phyloP scores from a whole-genome alignment of 2,329 filamentous ascomycete genomes.

The Periconia sp. region DNA sequence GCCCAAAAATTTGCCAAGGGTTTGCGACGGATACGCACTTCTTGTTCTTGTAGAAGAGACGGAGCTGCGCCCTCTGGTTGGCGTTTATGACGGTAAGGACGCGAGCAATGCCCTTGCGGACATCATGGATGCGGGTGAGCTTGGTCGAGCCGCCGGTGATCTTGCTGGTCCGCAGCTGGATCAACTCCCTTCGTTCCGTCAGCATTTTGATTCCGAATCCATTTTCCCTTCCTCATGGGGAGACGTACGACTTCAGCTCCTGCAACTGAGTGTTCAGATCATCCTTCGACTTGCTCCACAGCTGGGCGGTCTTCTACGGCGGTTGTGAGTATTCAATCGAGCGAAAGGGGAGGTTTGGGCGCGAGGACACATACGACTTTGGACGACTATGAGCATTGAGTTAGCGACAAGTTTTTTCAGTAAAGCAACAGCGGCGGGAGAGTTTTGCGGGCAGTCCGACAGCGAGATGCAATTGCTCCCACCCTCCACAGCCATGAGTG shows the following conservation, averaged over 20 bases:
- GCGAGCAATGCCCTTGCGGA: conserved; percentile 99
- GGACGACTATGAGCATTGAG: conserved; percentile 57
- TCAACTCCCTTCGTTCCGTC: conserved; percentile 69
- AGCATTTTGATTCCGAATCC: conserved; percentile 28
- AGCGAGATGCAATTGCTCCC: conserved; percentile 21
- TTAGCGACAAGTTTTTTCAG: conserved; percentile 30
- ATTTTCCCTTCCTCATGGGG: conserved; percentile 7
- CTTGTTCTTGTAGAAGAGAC: conserved; percentile 99
- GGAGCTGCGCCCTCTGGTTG: conserved; percentile 95
- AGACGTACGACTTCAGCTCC: conserved; percentile 46
- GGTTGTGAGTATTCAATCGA: conserved; percentile 41
- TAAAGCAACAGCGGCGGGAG: conserved; percentile 14
- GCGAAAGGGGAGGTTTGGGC: conserved; percentile 30
- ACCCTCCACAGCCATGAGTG: conserved; percentile 14
- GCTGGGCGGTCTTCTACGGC: conserved; percentile 78
- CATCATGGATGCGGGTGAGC: conserved; percentile 81
- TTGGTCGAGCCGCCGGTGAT: conserved; percentile 91
- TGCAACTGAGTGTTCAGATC: conserved; percentile 78
- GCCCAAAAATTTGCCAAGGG: background rate
- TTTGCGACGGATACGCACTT: conserved; percentile 59
- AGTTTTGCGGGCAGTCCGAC: conserved; percentile 27
- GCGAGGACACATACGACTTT: conserved; percentile 64
- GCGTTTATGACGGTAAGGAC: conserved; percentile 99
- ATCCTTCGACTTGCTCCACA: conserved; percentile 99
- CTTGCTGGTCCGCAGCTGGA: conserved; percentile 97